Evolutionary conservation across 106 monocot species (phyloP).

Genomic region (Triglochin maritima): DNA sequence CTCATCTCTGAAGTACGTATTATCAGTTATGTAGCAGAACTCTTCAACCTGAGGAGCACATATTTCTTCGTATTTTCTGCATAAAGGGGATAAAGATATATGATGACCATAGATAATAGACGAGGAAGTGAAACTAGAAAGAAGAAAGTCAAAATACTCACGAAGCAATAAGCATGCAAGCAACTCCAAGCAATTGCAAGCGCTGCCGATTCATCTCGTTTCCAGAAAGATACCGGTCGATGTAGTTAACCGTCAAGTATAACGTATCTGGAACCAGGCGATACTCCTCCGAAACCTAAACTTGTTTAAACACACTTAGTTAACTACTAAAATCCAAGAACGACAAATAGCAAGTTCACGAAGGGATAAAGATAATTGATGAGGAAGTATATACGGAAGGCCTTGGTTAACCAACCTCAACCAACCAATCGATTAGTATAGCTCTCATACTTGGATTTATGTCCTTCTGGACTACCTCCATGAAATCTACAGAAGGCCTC

Average conservation of each 20-base stretch:
- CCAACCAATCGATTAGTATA: conserved; percentile 29
- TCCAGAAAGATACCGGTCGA: conserved; percentile 74
- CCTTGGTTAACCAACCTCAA: conserved; percentile 6
- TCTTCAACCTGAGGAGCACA: conserved; percentile 90
- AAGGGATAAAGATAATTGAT: too few species aligned
- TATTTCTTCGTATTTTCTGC: conserved; percentile 89
- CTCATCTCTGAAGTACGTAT: conserved; percentile 82
- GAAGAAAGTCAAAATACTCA: conserved; percentile 14
- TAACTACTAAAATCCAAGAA: too few species aligned
- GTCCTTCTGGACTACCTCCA: conserved; percentile 78
- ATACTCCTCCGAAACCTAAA: conserved; percentile 76
- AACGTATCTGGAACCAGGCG: conserved; percentile 69
- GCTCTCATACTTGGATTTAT: conserved; percentile 74
- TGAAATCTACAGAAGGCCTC: conserved; percentile 60
- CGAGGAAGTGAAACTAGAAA: background rate
- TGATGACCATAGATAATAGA: background rate
- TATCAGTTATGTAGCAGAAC: conserved; percentile 81
- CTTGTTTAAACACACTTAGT: too few species aligned
- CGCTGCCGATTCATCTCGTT: conserved; percentile 67
- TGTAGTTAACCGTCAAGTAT: conserved; percentile 71
- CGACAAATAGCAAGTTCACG: too few species aligned
- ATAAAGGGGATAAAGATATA: background rate
- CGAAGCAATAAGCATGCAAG: conserved; percentile 86
- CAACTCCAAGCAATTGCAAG: conserved; percentile 68
- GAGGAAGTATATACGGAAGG: too few species aligned